These are phyloP conservation scores for Leccinum longicurvipes DNA, from an alignment of 768 basidiomycete species.

Conservation along the genomic window DNA sequence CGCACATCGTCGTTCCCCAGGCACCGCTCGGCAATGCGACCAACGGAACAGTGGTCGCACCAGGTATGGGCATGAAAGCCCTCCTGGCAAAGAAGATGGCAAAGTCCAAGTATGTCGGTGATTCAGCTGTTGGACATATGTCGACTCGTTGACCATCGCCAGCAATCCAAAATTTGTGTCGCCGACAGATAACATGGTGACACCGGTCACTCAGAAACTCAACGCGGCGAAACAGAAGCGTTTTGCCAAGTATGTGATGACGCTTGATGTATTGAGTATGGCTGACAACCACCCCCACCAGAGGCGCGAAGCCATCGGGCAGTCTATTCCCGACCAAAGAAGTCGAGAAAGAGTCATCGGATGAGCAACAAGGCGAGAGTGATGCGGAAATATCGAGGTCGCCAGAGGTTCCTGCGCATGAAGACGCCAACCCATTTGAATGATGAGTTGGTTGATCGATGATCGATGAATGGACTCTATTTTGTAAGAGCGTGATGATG, in stretches of 20 bases:
- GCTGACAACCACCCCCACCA: constrained; percentile 23
- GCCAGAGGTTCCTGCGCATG: constrained; percentile 35
- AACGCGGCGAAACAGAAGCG: constrained; percentile 90
- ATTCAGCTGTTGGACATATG: not conserved
- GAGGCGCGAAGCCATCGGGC: constrained; percentile 58
- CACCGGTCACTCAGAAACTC: constrained; percentile 90
- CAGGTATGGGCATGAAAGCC: constrained; percentile 85
- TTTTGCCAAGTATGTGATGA: constrained; percentile 71
- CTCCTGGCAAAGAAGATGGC: constrained; percentile 92
- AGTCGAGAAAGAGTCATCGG: constrained; percentile 35
- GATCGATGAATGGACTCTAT: constrained; percentile 7
- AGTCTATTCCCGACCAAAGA: constrained; percentile 49
- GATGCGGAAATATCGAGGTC: constrained; percentile 39
- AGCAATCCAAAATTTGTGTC: constrained; percentile 90
- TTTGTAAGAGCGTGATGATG: constrained; percentile 28
- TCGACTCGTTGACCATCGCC: constrained; percentile 10
- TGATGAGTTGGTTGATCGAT: constrained; percentile 1
- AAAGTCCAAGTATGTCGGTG: constrained; percentile 68
- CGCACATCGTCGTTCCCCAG: constrained; percentile 73
- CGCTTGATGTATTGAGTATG: constrained; percentile 1
- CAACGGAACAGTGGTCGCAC: constrained; percentile 49
- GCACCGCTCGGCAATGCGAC: constrained; percentile 72
- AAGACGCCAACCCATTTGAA: constrained; percentile 74
- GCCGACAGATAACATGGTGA: constrained; percentile 94
- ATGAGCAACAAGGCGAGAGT: constrained; percentile 33